Percentiles rank a stretch among this genome's conserved stretches.
These are phyloP conservation scores for Paralagenidium karlingii DNA, from an alignment of 352 stramenopile genomes.

Conservation along the genomic window DNA sequence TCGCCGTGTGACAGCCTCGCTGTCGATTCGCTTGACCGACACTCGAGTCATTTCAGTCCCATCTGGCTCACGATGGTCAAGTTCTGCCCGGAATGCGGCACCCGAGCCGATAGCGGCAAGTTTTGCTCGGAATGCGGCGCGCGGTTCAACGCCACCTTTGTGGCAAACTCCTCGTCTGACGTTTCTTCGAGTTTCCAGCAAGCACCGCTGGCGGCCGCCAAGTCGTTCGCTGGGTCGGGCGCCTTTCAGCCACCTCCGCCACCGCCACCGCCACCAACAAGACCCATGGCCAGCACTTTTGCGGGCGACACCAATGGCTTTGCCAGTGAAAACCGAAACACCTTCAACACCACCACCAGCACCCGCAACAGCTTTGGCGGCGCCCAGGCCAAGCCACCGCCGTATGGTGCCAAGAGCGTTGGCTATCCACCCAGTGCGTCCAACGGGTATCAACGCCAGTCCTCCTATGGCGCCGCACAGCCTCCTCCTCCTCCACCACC, in stretches of 20 bases:
- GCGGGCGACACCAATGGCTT: not conserved
- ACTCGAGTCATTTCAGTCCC: too few relatives aligned
- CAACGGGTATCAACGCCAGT: not conserved
- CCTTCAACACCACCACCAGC: not conserved
- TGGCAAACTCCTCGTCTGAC: not conserved
- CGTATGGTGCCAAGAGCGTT: too few relatives aligned
- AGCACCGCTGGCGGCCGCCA: not conserved
- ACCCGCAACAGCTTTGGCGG: not conserved
- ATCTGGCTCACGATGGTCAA: slow-evolving; percentile 4
- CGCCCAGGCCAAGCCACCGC: not conserved
- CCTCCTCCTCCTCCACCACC: too few relatives aligned
- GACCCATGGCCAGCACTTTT: not conserved
- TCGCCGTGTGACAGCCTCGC: too few relatives aligned
- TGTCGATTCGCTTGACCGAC: too few relatives aligned
- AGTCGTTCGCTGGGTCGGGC: not conserved
- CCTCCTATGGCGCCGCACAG: too few relatives aligned
- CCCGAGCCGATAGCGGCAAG: slow-evolving; percentile 1
- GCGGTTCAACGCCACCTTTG: slow-evolving; percentile 1
- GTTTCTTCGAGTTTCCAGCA: not conserved
- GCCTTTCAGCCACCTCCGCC: too few relatives aligned
- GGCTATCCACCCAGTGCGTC: too few relatives aligned
- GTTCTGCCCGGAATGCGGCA: slow-evolving; percentile 7
- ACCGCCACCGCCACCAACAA: too few relatives aligned
- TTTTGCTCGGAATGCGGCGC: slow-evolving; percentile 8
- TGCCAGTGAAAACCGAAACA: not conserved